These are phyloP conservation scores for Sugiyamaella sp. DNA, from an alignment of 1,139 yeast genomes.

Conservation along the genomic window DNA sequence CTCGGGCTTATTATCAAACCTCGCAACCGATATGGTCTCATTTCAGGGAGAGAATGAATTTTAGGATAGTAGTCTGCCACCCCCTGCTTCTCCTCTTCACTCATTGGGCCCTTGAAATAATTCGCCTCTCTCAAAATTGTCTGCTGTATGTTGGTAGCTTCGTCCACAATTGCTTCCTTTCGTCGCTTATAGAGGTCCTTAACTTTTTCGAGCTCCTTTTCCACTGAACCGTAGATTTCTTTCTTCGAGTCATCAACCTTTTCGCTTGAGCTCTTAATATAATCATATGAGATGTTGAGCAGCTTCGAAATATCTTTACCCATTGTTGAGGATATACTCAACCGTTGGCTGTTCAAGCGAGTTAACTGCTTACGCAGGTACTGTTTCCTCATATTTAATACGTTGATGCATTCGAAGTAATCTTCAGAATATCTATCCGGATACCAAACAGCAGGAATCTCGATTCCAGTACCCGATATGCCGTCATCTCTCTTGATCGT, in stretches of 20 bases:
- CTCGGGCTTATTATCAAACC: slow-evolving; percentile 39
- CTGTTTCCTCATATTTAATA: slow-evolving; percentile 35
- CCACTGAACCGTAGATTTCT: slow-evolving; percentile 13
- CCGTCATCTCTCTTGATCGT: slow-evolving; percentile 44
- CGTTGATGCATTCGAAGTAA: slow-evolving; percentile 33
- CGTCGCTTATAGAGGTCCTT: slow-evolving; percentile 20
- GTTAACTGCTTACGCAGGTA: slow-evolving; percentile 20
- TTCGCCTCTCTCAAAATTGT: slow-evolving; percentile 17
- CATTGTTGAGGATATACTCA: slow-evolving; percentile 28
- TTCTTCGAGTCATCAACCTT: slow-evolving; percentile 10
- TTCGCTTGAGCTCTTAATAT: slow-evolving; percentile 31
- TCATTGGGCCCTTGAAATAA: slow-evolving; percentile 26
- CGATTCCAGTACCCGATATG: slow-evolving; percentile 42
- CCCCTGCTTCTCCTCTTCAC: slow-evolving; percentile 10
- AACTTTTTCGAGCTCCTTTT: slow-evolving; percentile 23
- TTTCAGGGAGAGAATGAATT: slow-evolving; percentile 25
- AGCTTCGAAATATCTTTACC: slow-evolving; percentile 45
- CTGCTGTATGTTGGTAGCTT: slow-evolving; percentile 21
- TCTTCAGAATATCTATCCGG: slow-evolving; percentile 51
- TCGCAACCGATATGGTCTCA: slow-evolving; percentile 32
- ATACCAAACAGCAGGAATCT: slow-evolving; percentile 45
- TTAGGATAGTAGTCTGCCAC: slow-evolving; percentile 26
- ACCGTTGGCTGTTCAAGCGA: slow-evolving; percentile 26
- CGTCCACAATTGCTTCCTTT: slow-evolving; percentile 17
- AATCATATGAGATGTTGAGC: slow-evolving; percentile 38